A percentile compares a stretch with the other conserved stretches of the same genome.
phyloP scores from a whole-genome alignment of 805 yeast genomes.

The Hanseniaspora singularis region DNA sequence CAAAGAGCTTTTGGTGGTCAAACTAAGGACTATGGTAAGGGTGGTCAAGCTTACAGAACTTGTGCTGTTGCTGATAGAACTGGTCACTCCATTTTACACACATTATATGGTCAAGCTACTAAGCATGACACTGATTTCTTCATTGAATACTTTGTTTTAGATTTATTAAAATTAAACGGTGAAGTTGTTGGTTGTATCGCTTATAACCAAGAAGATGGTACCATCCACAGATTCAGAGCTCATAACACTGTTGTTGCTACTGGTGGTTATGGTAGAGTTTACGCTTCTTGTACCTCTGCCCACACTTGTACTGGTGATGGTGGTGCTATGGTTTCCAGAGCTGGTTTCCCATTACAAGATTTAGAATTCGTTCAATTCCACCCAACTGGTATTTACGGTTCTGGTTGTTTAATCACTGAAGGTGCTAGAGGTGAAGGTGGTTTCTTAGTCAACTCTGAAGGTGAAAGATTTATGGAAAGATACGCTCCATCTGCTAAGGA shows the following conservation, averaged over 20 bases:
- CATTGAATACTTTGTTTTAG: constrained; percentile 94
- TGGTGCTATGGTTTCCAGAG: constrained; percentile 94
- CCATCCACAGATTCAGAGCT: constrained; percentile 93
- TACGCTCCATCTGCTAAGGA: constrained; percentile 98
- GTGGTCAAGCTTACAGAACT: constrained; percentile 98
- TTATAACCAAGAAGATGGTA: constrained; percentile 97
- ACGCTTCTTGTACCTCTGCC: constrained; percentile 97
- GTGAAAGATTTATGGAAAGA: constrained; percentile 99
- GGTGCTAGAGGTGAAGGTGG: constrained; percentile 99
- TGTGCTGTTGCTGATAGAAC: constrained; percentile 99
- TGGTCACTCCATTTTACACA: constrained; percentile 92
- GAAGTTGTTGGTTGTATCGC: constrained; percentile 95
- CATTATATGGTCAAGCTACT: constrained; percentile 90
- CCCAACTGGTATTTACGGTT: constrained; percentile 98
- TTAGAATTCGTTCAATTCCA: constrained; percentile 97
- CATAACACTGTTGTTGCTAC: constrained; percentile 95
- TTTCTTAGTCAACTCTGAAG: constrained; percentile 85
- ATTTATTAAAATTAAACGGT: constrained; percentile 86
- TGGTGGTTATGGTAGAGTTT: constrained; percentile 97
- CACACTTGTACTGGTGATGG: constrained; percentile 99
- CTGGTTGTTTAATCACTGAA: constrained; percentile 97
- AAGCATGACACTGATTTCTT: constrained; percentile 96
- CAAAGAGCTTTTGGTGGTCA: constrained; percentile 99
- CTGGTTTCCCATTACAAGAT: constrained; percentile 95
- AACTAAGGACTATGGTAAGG: constrained; percentile 87